Evolutionary conservation across 2,329 filamentous ascomycete genomes (phyloP), one percentile per base, ranked within the genome.

Genomic region (Coniochaeta prunicola): DNA sequence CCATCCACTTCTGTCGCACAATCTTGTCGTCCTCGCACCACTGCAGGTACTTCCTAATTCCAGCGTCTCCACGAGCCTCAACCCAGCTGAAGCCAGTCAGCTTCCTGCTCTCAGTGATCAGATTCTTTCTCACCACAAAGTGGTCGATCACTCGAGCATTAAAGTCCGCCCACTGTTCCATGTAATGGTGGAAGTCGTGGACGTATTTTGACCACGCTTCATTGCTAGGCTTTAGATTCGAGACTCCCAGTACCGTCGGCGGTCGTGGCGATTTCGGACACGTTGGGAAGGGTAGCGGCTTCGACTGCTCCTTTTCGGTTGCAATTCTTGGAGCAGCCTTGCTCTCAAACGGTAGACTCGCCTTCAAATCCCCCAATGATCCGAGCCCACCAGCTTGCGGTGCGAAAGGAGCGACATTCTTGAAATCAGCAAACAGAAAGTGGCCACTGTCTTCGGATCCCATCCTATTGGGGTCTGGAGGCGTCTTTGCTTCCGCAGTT

Each of bases 1-100:
- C 70, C 31, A 73, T 73, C 86, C 88, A 91, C 59, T 80, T 78
- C 65, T 77, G 77, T 59, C 85, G 76, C 5, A 90, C 82, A 54
- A 77, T 75, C 62, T 84, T 80, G 67, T 92, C 89, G 70, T 90
- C 83, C 63, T 82, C 80, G 58, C 88, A 72, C 68, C 82, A 83
- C 38, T 73, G 74, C 59, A 84, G 69, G 68, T 91, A 91, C 58
- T 81, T 79, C 17, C 75, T 68, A 26, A 86, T 76, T 0, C 81
- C 84, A 1, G 64, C 62, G 40, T 80, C 73, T 26, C 78, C 70
- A 1, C 69, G 68, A 9, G 71, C 65, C 31, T 73, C 72, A 19
- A 84, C 67, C 70, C 81, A 84, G 1, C 65, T 66, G 42, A 74
- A 73, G 12, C 77, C 79, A 57, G 78, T 77, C 21, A 73, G 67